Conservation (phyloP, 2,329 filamentous ascomycete species). For the Aspergillus udagawae region DNA sequence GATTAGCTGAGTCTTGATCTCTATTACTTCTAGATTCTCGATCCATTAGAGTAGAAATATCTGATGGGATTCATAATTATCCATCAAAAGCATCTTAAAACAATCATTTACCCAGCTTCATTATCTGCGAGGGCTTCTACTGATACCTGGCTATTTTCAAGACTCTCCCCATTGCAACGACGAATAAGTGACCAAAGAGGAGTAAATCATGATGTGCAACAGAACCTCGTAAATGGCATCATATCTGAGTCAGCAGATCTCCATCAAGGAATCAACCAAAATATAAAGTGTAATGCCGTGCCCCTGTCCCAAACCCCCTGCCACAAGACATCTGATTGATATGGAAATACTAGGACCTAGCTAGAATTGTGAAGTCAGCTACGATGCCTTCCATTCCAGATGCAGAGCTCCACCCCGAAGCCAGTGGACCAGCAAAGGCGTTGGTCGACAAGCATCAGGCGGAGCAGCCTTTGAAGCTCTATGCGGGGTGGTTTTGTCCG, state of each 20-base stretch:
- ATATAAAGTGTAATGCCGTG: no score
- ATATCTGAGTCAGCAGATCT: no score
- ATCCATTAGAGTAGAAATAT: not conserved
- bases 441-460: constrained; percentile 30
- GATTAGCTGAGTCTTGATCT: not conserved
- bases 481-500: constrained; percentile 71
- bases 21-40: not conserved
- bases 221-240: no score
- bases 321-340: no score
- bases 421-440: constrained; percentile 42
- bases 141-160: not conserved
- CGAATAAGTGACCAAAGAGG: no score
- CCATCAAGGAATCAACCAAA: no score
- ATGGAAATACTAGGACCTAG: no score
- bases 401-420: constrained; percentile 42
- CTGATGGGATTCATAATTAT: not conserved
- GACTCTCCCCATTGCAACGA: not conserved
- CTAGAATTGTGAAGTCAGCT: not conserved
- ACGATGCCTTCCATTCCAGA: constrained; percentile 34
- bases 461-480: constrained; percentile 54
- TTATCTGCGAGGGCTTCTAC: not conserved
- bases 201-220: not conserved
- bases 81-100: not conserved
- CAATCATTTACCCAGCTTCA: not conserved
- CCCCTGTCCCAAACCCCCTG: no score